Percentiles rank a stretch among this genome's conserved stretches.
Conservation (phyloP, 441 rosid species). For the Capsella rubella region DNA sequence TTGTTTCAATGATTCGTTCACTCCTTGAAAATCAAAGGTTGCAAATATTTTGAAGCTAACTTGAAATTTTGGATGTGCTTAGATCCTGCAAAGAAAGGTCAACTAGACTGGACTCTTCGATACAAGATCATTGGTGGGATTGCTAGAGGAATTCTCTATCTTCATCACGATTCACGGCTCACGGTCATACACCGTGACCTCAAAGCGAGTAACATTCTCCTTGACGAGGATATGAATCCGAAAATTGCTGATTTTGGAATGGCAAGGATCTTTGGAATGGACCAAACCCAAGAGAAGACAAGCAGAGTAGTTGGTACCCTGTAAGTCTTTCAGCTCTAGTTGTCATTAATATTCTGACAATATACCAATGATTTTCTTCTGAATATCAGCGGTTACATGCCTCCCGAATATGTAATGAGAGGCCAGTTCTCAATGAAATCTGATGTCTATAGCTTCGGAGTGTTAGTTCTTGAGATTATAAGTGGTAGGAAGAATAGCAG, state of each 20-base stretch:
- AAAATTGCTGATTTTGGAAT: neutral
- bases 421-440: neutral
- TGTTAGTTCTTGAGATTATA: neutral
- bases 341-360: neutral
- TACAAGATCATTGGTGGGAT: neutral
- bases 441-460: neutral
- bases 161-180: constrained; percentile 2
- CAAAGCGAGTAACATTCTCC: neutral
- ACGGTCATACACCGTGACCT: neutral
- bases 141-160: neutral
- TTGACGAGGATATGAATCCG: neutral
- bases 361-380: neutral
- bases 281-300: neutral
- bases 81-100: neutral
- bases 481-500: neutral
- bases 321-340: neutral
- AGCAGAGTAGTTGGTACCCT: neutral
- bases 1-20: neutral
- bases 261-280: neutral
- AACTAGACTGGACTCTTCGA: neutral
- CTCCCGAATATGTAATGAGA: neutral
- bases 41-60: neutral
- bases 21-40: neutral
- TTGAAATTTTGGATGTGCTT: neutral
- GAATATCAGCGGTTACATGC: neutral